phyloP scores from a whole-genome alignment of 2,329 filamentous ascomycete species.

The Colletotrichum sp. region DNA sequence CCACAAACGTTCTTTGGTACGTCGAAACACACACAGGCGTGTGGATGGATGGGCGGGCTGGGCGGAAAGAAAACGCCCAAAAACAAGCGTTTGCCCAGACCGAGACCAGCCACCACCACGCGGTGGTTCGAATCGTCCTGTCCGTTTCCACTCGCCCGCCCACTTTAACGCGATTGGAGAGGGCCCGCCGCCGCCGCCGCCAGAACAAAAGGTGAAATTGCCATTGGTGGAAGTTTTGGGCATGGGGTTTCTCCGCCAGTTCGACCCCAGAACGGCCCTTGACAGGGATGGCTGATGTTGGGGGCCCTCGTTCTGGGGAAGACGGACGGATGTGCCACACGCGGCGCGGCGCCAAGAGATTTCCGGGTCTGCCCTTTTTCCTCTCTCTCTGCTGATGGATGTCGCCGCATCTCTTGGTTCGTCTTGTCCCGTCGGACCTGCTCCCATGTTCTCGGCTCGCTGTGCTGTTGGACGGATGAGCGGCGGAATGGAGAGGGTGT shows the following conservation, averaged over 20 bases:
- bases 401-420: conserved; percentile 17
- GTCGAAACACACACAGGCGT: not conserved
- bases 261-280: not conserved
- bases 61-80: not conserved
- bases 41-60: not conserved
- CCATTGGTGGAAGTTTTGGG: conserved; percentile 12
- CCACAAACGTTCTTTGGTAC: not conserved
- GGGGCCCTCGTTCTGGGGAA: not conserved
- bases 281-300: not conserved
- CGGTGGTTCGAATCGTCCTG: not conserved
- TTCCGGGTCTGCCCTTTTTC: not conserved
- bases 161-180: not conserved
- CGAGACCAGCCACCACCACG: conserved; percentile 12
- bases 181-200: not conserved
- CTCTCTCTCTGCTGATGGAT: not conserved
- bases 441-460: not conserved
- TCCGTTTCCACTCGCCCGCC: not conserved
- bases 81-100: conserved; percentile 22
- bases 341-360: conserved; percentile 8
- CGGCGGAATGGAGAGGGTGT: not conserved
- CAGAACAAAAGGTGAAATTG: not conserved
- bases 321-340: not conserved
- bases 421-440: not conserved
- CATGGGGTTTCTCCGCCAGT: conserved; percentile 16
- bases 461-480: not conserved